Evolutionary conservation across 805 yeast genomes (phyloP).

Genomic region (Tetrapisispora taiwanensis): DNA sequence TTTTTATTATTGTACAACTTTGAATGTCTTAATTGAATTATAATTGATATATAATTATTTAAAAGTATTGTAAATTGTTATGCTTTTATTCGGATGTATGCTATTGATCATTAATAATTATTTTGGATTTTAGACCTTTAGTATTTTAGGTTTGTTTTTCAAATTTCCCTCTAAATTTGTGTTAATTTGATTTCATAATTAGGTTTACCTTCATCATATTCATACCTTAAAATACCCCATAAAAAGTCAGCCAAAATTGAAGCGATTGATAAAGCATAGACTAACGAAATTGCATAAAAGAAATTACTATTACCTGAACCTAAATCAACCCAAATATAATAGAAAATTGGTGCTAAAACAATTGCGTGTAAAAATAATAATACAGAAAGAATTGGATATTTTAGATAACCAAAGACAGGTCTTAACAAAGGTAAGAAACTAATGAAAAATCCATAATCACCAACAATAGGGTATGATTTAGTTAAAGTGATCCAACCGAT

Average conservation of each 20-base stretch:
- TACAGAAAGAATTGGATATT: conserved; percentile 39
- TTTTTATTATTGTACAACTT: not conserved
- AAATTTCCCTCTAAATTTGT: too few relatives aligned
- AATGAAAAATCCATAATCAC: conserved; percentile 56
- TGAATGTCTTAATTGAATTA: too few relatives aligned
- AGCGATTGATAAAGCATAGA: conserved; percentile 61
- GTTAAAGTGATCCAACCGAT: conserved; percentile 52
- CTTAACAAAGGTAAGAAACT: conserved; percentile 39
- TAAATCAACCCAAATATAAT: conserved; percentile 85
- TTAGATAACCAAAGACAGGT: conserved; percentile 37
- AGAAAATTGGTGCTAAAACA: conserved; percentile 75
- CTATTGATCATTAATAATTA: too few relatives aligned
- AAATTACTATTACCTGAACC: conserved; percentile 96
- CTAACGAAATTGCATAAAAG: conserved; percentile 86
- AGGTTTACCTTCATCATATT: conserved; percentile 43
- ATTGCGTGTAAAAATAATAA: conserved; percentile 48
- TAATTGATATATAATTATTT: too few relatives aligned
- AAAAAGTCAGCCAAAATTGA: conserved; percentile 62
- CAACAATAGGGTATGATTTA: conserved; percentile 77
- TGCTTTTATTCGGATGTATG: too few relatives aligned
- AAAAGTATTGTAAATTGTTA: too few relatives aligned
- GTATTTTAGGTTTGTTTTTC: not conserved
- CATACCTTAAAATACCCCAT: conserved; percentile 69
- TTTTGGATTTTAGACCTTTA: too few relatives aligned
- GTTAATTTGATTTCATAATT: conserved; percentile 35